Percentiles rank a stretch among this genome's conserved stretches.
Evolutionary conservation across 257 asterid species (phyloP).

Genomic region (Nicotiana otophora): DNA sequence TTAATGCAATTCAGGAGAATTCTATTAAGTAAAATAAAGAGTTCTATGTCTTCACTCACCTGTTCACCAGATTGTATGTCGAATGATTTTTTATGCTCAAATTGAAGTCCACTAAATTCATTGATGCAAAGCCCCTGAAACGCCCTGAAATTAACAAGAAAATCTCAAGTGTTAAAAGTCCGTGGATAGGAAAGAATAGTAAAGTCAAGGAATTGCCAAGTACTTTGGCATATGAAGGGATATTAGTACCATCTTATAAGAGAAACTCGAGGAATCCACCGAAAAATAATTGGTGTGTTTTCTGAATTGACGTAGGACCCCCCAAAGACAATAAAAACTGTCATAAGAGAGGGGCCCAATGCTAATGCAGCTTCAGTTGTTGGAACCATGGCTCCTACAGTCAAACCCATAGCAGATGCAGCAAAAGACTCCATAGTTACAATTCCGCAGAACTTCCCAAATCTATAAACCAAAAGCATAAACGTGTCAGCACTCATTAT

Average conservation of each 20-base stretch:
- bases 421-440: constrained; percentile 88
- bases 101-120: constrained; percentile 78
- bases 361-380: constrained; percentile 98
- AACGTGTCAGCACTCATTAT: neutral
- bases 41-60: constrained; percentile 38
- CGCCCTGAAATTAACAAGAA: constrained; percentile 56
- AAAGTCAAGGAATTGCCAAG: neutral
- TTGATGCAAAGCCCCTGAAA: constrained; percentile 96
- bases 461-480: constrained; percentile 36
- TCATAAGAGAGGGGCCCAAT: constrained; percentile 92
- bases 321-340: constrained; percentile 94
- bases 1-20: neutral
- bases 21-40: neutral
- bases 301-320: constrained; percentile 92
- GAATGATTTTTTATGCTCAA: constrained; percentile 71
- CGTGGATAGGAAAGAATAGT: neutral
- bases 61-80: constrained; percentile 93
- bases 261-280: constrained; percentile 91
- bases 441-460: constrained; percentile 84
- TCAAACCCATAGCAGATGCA: constrained; percentile 96
- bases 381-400: constrained; percentile 98
- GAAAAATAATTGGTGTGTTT: constrained; percentile 83
- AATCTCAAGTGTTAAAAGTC: neutral
- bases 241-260: constrained; percentile 78
- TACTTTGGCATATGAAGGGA: neutral